A percentile compares a stretch with the other conserved stretches of the same genome.
phyloP scores from a whole-genome alignment of 2,329 filamentous ascomycete genomes.

The Alternaria sp. region DNA sequence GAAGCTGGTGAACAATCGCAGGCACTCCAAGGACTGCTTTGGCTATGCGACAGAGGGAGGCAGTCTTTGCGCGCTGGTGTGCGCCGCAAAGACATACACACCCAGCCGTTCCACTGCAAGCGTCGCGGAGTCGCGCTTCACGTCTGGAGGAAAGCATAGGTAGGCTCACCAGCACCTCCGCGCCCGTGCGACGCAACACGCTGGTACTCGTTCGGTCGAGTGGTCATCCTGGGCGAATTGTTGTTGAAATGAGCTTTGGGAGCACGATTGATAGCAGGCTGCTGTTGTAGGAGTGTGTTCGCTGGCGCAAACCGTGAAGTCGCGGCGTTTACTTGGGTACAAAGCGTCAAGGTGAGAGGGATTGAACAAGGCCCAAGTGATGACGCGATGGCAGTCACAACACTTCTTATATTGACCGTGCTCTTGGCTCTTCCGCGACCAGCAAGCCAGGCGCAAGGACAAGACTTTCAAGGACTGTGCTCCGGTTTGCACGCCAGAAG shows the following conservation, averaged over 20 bases:
- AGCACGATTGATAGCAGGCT: background rate
- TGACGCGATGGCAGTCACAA: constrained; percentile 20
- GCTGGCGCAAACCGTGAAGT: background rate
- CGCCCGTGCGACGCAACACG: constrained; percentile 69
- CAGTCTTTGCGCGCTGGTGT: background rate
- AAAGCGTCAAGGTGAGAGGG: constrained; percentile 10
- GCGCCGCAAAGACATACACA: background rate
- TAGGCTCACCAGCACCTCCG: constrained; percentile 70
- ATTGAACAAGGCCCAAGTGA: constrained; percentile 17
- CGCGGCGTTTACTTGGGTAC: constrained; percentile 6
- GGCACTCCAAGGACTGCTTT: background rate
- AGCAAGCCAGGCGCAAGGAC: constrained; percentile 19
- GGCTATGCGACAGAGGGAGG: background rate
- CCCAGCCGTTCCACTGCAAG: background rate
- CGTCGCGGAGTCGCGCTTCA: background rate
- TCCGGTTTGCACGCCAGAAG: constrained; percentile 11
- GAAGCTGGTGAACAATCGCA: background rate
- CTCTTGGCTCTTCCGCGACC: constrained; percentile 23
- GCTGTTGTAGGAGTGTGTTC: background rate
- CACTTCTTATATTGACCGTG: constrained; percentile 17
- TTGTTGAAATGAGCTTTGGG: background rate
- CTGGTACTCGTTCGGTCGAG: constrained; percentile 27
- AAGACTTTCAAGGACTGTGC: constrained; percentile 14
- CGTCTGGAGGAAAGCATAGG: constrained; percentile 3
- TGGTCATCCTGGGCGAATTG: constrained; percentile 23